Evolutionary conservation across 352 stramenopile species (phyloP).

Genomic region (Phytophthora pini): DNA sequence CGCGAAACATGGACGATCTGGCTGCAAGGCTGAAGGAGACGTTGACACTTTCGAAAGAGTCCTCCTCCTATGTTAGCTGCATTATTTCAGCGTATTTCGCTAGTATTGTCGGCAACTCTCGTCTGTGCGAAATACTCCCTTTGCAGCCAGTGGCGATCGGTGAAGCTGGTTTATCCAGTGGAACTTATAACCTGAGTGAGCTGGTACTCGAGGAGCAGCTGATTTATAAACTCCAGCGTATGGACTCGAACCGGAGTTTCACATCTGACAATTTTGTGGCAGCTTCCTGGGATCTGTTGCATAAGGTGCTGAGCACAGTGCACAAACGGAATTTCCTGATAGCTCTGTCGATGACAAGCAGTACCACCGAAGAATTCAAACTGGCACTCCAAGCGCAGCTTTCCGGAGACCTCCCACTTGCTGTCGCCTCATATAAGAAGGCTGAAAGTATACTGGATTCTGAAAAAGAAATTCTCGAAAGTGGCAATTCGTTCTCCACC

Average conservation of each 20-base stretch:
- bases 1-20: constrained; percentile 14
- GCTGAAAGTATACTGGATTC: constrained; percentile 53
- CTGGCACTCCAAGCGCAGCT: constrained; percentile 69
- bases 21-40: constrained; percentile 25
- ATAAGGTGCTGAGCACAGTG: constrained; percentile 72
- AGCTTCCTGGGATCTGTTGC: constrained; percentile 71
- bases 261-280: constrained; percentile 27
- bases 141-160: constrained; percentile 55
- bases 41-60: constrained; percentile 34
- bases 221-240: constrained; percentile 34
- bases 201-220: constrained; percentile 73
- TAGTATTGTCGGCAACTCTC: constrained; percentile 41
- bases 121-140: constrained; percentile 36
- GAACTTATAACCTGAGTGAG: constrained; percentile 63
- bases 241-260: constrained; percentile 3
- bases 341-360: constrained; percentile 59
- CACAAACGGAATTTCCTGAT: constrained; percentile 75
- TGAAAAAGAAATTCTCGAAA: constrained; percentile 49
- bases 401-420: constrained; percentile 70
- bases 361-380: constrained; percentile 61
- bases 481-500: constrained; percentile 26
- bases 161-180: constrained; percentile 65
- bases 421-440: constrained; percentile 78
- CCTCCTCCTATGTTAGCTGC: constrained; percentile 40
- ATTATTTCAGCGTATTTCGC: constrained; percentile 61